Base-by-base conservation (phyloP, 352 stramenopile genomes). In the Globisporangium heterothallicum region DNA sequence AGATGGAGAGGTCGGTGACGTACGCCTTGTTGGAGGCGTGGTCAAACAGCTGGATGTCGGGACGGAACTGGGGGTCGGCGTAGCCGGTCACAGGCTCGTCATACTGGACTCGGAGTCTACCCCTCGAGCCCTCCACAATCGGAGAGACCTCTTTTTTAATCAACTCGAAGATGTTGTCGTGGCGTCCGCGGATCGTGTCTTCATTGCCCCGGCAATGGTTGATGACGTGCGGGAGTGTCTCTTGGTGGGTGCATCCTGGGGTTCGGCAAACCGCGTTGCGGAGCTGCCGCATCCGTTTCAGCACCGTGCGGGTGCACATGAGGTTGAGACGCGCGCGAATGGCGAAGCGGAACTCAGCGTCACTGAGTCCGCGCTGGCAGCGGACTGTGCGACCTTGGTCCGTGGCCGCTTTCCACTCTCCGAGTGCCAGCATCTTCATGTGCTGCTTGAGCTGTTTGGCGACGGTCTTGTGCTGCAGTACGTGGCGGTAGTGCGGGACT, bases 241-340 rank as follows among this genome's bases (percentile, higher is more conserved):
- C 54, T 34, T 42, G 9, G 12, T 22, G 25, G 6, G 19, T 49
- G 34, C 25, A 49, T 19, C 44, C 44, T 24, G 24, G 10, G 4
- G 43, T 22, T 25, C 54, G 45, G 38, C 54, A 61, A 6, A 18
- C n/a, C 2, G 25, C 27, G 0, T 41, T 53, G 35, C 21, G 13
- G 9, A 38, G 36, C 21, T 35, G 44, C 12, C 36, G 40, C 14
- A 19, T 29, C 10, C 47, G 46, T 47, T 61, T 61, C 4, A 61
- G 46, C 8, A 61, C 54, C 9, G 54, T 22, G 16, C 38, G 45
- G 25, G 54, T 61, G 27, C 46, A 29, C 1, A 55, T 16, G 13
- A 51, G 47, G 47, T 61, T 56, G 40, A 61, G 36, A 4, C 47
- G 54, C 4, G 54, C 29, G 13, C 22, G 35, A 16, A 61, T 34